A percentile compares a stretch with the other conserved stretches of the same genome.
These are phyloP conservation scores for Podosphaera leucotricha DNA, from an alignment of 2,329 filamentous ascomycete genomes.

Conservation along the genomic window DNA sequence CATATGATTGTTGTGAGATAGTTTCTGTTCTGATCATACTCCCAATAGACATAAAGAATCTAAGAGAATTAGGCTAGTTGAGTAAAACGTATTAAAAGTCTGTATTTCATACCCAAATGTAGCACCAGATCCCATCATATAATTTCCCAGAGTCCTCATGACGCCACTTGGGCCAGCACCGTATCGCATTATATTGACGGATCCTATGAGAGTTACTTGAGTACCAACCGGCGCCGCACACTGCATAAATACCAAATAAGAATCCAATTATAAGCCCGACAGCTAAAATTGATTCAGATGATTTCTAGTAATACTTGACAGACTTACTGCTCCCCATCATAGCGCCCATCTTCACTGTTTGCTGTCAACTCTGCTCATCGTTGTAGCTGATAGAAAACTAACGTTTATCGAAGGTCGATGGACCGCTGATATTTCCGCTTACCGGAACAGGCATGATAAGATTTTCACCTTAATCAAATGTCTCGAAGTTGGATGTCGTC, in stretches of 20 bases:
- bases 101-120: slow-evolving; percentile 57
- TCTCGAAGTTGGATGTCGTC: too few species aligned
- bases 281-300: slow-evolving; percentile 27
- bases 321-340: slow-evolving; percentile 94
- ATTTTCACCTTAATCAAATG: neutral
- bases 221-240: neutral
- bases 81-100: neutral
- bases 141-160: slow-evolving; percentile 83
- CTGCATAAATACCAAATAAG: slow-evolving; percentile 51
- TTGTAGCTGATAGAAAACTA: slow-evolving; percentile 13
- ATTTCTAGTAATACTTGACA: neutral
- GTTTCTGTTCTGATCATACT: slow-evolving; percentile 82
- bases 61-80: slow-evolving; percentile 13
- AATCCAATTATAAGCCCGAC: slow-evolving; percentile 94
- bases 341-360: slow-evolving; percentile 81
- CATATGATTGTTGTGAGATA: slow-evolving; percentile 45
- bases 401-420: slow-evolving; percentile 51
- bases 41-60: slow-evolving; percentile 97
- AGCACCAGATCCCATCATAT: slow-evolving; percentile 84
- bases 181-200: slow-evolving; percentile 84
- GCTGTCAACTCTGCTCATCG: slow-evolving; percentile 15
- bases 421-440: slow-evolving; percentile 27
- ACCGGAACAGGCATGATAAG: slow-evolving; percentile 22
- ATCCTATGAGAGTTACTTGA: slow-evolving; percentile 30
- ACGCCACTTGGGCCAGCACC: slow-evolving; percentile 84